phyloP scores from a whole-genome alignment of 2,329 filamentous ascomycete species.

The Pleomassaria siparia region DNA sequence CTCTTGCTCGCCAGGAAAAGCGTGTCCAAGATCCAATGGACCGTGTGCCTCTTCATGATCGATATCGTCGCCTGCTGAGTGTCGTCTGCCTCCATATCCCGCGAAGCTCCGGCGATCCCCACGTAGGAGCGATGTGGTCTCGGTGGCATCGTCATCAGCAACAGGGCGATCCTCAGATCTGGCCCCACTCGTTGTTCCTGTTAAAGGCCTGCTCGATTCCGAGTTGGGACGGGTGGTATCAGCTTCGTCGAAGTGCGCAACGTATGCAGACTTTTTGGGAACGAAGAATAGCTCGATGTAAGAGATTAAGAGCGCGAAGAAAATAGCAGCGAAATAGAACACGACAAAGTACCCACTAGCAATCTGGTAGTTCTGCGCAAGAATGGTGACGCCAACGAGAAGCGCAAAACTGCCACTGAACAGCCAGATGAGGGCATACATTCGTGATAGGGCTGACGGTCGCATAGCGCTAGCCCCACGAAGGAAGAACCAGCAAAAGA shows the following conservation, averaged over 20 bases:
- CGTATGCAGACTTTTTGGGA: slow-evolving; percentile 68
- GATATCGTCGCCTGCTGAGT: slow-evolving; percentile 41
- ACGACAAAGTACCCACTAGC: slow-evolving; percentile 79
- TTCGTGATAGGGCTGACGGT: slow-evolving; percentile 82
- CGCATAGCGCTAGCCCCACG: slow-evolving; percentile 76
- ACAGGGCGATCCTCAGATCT: slow-evolving; percentile 35
- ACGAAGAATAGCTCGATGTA: slow-evolving; percentile 80
- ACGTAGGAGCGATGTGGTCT: slow-evolving; percentile 60
- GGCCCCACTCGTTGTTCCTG: slow-evolving; percentile 32
- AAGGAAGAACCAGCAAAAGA: slow-evolving; percentile 79
- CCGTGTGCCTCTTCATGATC: slow-evolving; percentile 42
- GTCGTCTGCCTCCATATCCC: slow-evolving; percentile 49
- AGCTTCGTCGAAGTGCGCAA: slow-evolving; percentile 51
- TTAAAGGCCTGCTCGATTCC: slow-evolving; percentile 37
- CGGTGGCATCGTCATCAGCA: slow-evolving; percentile 49
- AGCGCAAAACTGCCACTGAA: slow-evolving; percentile 73
- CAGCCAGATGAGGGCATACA: slow-evolving; percentile 82
- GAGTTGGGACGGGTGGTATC: slow-evolving; percentile 20
- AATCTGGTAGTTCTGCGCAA: slow-evolving; percentile 72
- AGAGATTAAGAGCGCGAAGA: slow-evolving; percentile 72
- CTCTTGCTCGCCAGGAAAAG: slow-evolving; percentile 72
- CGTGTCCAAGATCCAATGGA: slow-evolving; percentile 26
- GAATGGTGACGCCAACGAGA: slow-evolving; percentile 71
- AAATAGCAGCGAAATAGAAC: slow-evolving; percentile 75
- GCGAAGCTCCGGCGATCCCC: slow-evolving; percentile 58